These are phyloP conservation scores for Nannizziopsis barbatae DNA, from an alignment of 2,329 filamentous ascomycete species.

Conservation along the genomic window DNA sequence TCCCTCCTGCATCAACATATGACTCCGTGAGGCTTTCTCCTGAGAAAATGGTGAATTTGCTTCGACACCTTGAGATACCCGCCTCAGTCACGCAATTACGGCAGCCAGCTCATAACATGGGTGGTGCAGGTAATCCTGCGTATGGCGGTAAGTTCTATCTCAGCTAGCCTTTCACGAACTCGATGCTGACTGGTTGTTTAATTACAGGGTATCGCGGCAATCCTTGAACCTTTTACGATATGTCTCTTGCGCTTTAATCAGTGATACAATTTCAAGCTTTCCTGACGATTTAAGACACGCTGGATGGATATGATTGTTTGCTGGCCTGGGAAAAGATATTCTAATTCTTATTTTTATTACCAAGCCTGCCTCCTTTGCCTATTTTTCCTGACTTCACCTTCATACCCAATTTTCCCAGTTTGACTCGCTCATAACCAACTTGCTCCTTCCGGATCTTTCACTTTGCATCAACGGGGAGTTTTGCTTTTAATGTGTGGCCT, in stretches of 20 bases:
- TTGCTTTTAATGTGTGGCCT: background rate
- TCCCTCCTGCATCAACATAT: slow-evolving; percentile 63
- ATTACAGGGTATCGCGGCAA: slow-evolving; percentile 1
- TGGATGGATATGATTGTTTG: slow-evolving; percentile 1
- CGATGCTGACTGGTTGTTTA: background rate
- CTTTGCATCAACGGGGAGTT: background rate
- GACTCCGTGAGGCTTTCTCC: slow-evolving; percentile 59
- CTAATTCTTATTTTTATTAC: background rate
- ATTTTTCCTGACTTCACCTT: background rate
- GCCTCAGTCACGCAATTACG: slow-evolving; percentile 36
- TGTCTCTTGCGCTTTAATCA: background rate
- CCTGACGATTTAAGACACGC: background rate
- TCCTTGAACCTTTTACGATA: background rate
- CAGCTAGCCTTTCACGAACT: background rate
- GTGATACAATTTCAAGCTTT: background rate
- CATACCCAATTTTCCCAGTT: background rate
- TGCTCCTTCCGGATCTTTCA: background rate
- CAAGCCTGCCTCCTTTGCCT: background rate
- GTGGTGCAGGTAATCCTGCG: slow-evolving; percentile 21
- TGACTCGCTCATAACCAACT: background rate
- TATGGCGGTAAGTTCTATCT: slow-evolving; percentile 26
- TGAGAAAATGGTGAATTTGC: slow-evolving; percentile 58
- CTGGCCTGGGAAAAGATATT: background rate
- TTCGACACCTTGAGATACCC: slow-evolving; percentile 58
- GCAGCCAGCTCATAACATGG: slow-evolving; percentile 26